A percentile compares a stretch with the other conserved stretches of the same genome.
Evolutionary conservation across 768 basidiomycete species (phyloP).

Genomic region (Leucosporidium scottii): DNA sequence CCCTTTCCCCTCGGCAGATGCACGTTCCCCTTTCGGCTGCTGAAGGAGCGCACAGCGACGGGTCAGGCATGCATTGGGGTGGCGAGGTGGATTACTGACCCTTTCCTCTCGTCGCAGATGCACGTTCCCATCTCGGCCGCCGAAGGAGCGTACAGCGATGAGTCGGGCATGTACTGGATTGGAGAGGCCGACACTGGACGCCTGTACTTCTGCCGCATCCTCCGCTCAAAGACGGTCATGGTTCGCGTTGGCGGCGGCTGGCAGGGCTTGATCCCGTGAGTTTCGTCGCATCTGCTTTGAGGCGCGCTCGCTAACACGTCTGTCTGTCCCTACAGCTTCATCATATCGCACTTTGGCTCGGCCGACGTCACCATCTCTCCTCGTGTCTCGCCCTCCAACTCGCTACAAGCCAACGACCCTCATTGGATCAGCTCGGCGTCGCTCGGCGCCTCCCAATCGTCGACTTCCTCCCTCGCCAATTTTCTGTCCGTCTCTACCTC

Average conservation of each 20-base stretch:
- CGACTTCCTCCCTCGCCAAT: too few species aligned
- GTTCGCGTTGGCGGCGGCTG: constrained; percentile 93
- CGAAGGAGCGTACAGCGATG: constrained; percentile 81
- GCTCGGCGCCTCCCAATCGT: too few species aligned
- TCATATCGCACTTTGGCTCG: constrained; percentile 40
- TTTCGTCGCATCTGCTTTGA: not conserved
- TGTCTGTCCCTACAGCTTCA: constrained; percentile 62
- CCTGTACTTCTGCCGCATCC: constrained; percentile 49
- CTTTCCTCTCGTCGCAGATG: constrained; percentile 25
- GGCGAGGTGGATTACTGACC: constrained; percentile 3
- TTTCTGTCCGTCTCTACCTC: too few species aligned
- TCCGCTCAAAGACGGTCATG: constrained; percentile 89
- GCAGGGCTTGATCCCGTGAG: constrained; percentile 78
- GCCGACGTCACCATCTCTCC: constrained; percentile 25
- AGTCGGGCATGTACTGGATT: constrained; percentile 46
- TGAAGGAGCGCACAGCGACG: constrained; percentile 81
- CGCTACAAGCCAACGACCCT: too few species aligned
- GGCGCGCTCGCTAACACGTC: not conserved
- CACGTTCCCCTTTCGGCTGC: constrained; percentile 40
- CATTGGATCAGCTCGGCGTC: too few species aligned
- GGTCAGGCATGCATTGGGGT: constrained; percentile 46
- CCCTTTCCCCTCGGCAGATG: constrained; percentile 24
- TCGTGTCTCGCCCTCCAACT: constrained; percentile 17
- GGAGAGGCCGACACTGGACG: constrained; percentile 11
- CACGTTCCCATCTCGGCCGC: constrained; percentile 40